Base-by-base conservation (phyloP, 495 filamentous ascomycete genomes). In the Aspergillus wentii region DNA sequence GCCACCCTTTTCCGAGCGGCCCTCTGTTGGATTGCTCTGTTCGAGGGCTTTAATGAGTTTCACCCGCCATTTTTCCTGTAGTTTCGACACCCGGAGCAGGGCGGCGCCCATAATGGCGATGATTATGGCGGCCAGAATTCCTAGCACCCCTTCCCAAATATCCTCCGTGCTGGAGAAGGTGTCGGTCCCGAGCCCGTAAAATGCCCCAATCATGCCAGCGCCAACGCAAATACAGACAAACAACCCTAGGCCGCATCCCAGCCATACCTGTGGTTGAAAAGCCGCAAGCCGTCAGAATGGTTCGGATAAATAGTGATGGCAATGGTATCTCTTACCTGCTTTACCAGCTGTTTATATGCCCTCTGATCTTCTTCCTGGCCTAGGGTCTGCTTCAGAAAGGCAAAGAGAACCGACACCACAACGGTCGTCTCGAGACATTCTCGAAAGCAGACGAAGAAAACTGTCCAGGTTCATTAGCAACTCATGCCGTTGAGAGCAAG, bases 371-470 rank as follows among this genome's bases (percentile, higher is more conserved):
- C 51, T 20, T 79, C 39, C 9, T 75, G 72, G 8, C 78, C 79
- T 22, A 92, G 70, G 1, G 83, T 80, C 49, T 89, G 84, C 51
- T 88, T 90, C 32, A 92, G 64, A 51, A 88, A 92, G 17, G 86
- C 79, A 31, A 94, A 69, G 2, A 94, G 69, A 13, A 92, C 80
- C 2, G 88, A 92, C 22, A 92, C 80, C 40, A 94, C 82, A 51
- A 92, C 82, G 41, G 71, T 78, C 0, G 80, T 83, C 58, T 94
- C 88, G 16, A 94, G 64, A 23, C 80, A 80, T 69, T 94, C 88
- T 53, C 88, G 83, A 51, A 92, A 90, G 50, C 79, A 77, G 56
- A 94, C 82, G 64, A 94, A 89, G 63, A 92, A 94, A 31, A 92
- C 71, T 71, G 22, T n/a, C n/a, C n/a, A 25, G 5, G 5, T 5